Conservation (phyloP, 805 yeast genomes). For the Metschnikowia matae region DNA sequence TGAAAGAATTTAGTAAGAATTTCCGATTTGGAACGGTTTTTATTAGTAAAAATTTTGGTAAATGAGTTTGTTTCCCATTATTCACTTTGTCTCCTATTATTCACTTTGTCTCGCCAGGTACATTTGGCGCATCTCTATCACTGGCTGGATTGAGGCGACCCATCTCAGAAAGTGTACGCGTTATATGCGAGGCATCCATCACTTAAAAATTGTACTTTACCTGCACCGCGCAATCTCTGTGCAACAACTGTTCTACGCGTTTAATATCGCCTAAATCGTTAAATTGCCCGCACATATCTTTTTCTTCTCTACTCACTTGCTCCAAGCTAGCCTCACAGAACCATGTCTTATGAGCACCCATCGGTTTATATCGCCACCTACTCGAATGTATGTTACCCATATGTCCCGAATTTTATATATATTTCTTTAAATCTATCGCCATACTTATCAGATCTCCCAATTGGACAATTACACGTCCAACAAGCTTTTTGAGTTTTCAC, state of each 20-base stretch:
- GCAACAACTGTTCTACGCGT: constrained; percentile 13
- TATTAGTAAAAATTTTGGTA: too few relatives aligned
- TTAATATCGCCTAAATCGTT: constrained; percentile 17
- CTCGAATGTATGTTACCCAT: constrained; percentile 36
- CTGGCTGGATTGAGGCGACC: background rate
- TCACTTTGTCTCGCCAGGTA: background rate
- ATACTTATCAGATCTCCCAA: background rate
- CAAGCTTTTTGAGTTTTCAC: background rate
- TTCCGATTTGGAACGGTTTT: too few relatives aligned
- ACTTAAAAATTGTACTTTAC: constrained; percentile 4
- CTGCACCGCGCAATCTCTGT: constrained; percentile 11
- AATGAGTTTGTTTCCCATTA: too few relatives aligned
- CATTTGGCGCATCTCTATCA: background rate
- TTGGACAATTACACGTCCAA: background rate
- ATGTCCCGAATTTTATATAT: background rate
- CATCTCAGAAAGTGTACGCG: constrained; percentile 2
- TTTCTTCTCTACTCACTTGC: constrained; percentile 11
- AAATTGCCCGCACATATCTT: constrained; percentile 19
- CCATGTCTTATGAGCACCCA: constrained; percentile 32
- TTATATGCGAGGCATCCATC: background rate
- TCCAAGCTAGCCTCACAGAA: constrained; percentile 5
- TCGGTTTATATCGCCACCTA: constrained; percentile 44
- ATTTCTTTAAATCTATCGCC: background rate
- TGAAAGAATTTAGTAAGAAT: too few relatives aligned
- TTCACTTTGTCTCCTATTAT: background rate